Evolutionary conservation across 2,329 filamentous ascomycete genomes (phyloP).

Genomic region (Cladosporium sp.): DNA sequence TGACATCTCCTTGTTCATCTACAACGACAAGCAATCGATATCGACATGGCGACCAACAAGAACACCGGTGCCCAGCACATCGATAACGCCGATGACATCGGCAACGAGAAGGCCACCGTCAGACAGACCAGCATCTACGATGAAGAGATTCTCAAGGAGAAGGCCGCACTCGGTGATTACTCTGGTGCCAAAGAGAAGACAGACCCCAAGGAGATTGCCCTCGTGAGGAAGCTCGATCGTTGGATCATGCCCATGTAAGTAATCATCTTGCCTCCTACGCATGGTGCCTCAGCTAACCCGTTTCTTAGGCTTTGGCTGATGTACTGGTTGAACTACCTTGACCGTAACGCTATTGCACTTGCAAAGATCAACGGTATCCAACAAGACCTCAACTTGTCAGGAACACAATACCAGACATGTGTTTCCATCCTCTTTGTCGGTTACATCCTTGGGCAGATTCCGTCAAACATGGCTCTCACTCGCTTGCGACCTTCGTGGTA

Average conservation of each 20-base stretch:
- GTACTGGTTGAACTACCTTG: slow-evolving; percentile 18
- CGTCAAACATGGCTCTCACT: slow-evolving; percentile 33
- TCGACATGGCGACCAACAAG: slow-evolving; percentile 6
- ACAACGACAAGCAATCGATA: background rate
- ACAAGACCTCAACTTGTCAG: slow-evolving; percentile 38
- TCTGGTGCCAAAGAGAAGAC: slow-evolving; percentile 28
- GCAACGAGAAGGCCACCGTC: slow-evolving; percentile 3
- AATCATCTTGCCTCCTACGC: background rate
- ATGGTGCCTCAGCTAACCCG: background rate
- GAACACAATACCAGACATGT: slow-evolving; percentile 40
- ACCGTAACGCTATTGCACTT: slow-evolving; percentile 15
- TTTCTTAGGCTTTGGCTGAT: slow-evolving; percentile 8
- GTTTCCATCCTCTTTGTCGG: slow-evolving; percentile 40
- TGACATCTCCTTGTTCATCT: background rate
- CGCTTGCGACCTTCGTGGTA: slow-evolving; percentile 30
- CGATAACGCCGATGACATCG: background rate
- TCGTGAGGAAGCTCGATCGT: slow-evolving; percentile 27
- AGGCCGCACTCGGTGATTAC: slow-evolving; percentile 19
- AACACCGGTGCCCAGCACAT: background rate
- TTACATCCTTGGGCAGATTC: slow-evolving; percentile 31
- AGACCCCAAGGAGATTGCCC: slow-evolving; percentile 25
- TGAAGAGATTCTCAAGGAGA: slow-evolving; percentile 9
- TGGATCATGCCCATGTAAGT: slow-evolving; percentile 25
- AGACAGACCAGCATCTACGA: slow-evolving; percentile 8
- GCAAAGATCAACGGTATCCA: slow-evolving; percentile 37